phyloP scores from a whole-genome alignment of 2,329 filamentous ascomycete species.

The Alternaria angustiovoidea region DNA sequence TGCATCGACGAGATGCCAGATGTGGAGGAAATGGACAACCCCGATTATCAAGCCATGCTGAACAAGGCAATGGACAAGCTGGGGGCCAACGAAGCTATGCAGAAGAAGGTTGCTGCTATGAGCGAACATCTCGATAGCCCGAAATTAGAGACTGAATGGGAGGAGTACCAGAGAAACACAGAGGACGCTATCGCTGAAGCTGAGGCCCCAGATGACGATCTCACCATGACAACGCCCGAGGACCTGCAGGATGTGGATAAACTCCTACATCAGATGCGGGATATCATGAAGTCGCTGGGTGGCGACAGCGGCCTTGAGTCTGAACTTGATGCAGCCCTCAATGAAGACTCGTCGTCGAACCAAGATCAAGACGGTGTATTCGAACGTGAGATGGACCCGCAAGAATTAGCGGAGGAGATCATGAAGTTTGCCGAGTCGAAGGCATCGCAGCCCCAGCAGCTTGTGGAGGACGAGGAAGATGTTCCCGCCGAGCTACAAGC shows the following conservation, averaged over 20 bases:
- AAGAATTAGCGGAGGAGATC: slow-evolving; percentile 33
- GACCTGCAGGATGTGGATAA: slow-evolving; percentile 33
- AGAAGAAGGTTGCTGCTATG: slow-evolving; percentile 30
- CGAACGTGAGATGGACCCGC: slow-evolving; percentile 32
- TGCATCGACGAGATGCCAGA: slow-evolving; percentile 36
- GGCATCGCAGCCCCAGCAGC: slow-evolving; percentile 6
- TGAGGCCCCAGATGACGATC: slow-evolving; percentile 14
- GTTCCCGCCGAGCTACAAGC: slow-evolving; percentile 41
- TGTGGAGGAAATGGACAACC: slow-evolving; percentile 25
- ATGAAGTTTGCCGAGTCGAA: slow-evolving; percentile 27
- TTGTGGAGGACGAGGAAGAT: slow-evolving; percentile 28
- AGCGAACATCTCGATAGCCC: slow-evolving; percentile 15
- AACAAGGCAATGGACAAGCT: slow-evolving; percentile 35
- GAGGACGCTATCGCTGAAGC: slow-evolving; percentile 19
- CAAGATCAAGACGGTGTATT: slow-evolving; percentile 23
- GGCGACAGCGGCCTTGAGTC: slow-evolving; percentile 27
- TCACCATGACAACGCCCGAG: slow-evolving; percentile 13
- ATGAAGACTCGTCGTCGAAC: slow-evolving; percentile 22
- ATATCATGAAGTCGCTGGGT: slow-evolving; percentile 35
- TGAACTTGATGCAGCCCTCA: slow-evolving; percentile 32
- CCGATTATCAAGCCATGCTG: slow-evolving; percentile 33
- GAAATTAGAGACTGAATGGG: slow-evolving; percentile 25
- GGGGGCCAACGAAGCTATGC: slow-evolving; percentile 27
- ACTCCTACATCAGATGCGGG: slow-evolving; percentile 37
- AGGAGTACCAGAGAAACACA: slow-evolving; percentile 19